These are phyloP conservation scores for Andrographis paniculata DNA, from an alignment of 305 asterid species.

Conservation along the genomic window DNA sequence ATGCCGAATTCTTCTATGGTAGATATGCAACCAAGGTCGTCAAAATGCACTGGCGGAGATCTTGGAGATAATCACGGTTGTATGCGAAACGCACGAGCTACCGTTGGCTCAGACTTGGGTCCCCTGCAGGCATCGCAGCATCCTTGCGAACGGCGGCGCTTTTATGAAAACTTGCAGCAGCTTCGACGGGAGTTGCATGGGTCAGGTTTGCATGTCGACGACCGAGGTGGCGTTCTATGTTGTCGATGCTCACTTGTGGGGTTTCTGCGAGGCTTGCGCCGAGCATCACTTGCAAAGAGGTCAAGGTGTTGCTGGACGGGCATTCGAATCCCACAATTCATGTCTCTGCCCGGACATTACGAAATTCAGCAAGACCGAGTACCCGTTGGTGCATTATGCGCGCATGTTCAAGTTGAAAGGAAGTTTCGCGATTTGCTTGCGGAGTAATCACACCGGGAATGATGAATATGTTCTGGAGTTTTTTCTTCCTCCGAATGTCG, in stretches of 20 bases:
- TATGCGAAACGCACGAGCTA: constrained; percentile 74
- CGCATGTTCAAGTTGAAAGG: constrained; percentile 67
- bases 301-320: constrained; percentile 88
- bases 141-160: constrained; percentile 80
- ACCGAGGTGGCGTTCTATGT: constrained; percentile 76
- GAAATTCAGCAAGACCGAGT: constrained; percentile 68
- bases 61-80: constrained; percentile 70
- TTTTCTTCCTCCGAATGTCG: constrained; percentile 47
- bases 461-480: constrained; percentile 78
- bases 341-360: constrained; percentile 73
- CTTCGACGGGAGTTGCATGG: constrained; percentile 94
- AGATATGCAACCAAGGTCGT: constrained; percentile 89
- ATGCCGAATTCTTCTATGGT: constrained; percentile 15
- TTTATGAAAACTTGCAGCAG: constrained; percentile 84
- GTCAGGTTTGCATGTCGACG: constrained; percentile 88
- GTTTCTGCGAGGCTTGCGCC: constrained; percentile 83
- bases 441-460: constrained; percentile 67
- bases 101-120: constrained; percentile 98
- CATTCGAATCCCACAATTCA: constrained; percentile 50
- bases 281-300: constrained; percentile 91
- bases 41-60: constrained; percentile 85
- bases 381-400: constrained; percentile 92
- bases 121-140: constrained; percentile 76
- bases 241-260: constrained; percentile 85
- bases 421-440: constrained; percentile 73